Evolutionary conservation across 306 rosid species (phyloP).

Genomic region (Macrotyloma uniflorum): DNA sequence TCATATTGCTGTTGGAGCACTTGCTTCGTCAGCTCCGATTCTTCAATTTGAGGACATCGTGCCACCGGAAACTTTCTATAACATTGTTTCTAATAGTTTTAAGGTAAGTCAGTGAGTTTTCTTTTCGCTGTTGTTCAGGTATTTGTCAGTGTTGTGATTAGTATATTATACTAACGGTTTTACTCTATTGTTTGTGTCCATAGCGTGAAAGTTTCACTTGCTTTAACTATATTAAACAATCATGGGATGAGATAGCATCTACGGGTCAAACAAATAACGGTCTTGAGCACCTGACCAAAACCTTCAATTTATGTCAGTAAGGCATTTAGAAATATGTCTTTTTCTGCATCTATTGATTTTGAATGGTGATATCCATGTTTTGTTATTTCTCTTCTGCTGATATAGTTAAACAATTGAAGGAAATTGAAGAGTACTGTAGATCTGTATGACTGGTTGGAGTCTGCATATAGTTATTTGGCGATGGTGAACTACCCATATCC

Average conservation of each 20-base stretch:
- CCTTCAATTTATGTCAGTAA: conserved; percentile 70
- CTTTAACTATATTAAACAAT: conserved; percentile 72
- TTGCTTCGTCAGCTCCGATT: conserved; percentile 90
- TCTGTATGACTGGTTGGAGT: conserved; percentile 67
- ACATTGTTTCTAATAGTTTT: conserved; percentile 75
- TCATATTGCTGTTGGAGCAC: conserved; percentile 82
- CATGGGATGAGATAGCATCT: conserved; percentile 60
- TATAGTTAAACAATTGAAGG: conserved; percentile 47
- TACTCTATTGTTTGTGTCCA: conserved; percentile 36
- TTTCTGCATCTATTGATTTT: background rate
- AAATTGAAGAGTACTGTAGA: conserved; percentile 51
- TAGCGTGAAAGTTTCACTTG: conserved; percentile 80
- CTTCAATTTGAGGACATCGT: conserved; percentile 88
- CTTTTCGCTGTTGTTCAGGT: background rate
- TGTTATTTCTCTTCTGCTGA: conserved; percentile 29
- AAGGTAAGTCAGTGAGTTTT: conserved; percentile 43
- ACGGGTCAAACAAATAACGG: conserved; percentile 58
- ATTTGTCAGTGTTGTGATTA: background rate
- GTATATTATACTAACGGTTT: conserved; percentile 3
- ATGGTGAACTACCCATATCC: conserved; percentile 87
- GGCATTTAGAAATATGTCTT: conserved; percentile 28
- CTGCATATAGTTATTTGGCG: conserved; percentile 86
- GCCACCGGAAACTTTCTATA: conserved; percentile 71
- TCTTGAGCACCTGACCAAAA: conserved; percentile 59
- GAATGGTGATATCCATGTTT: conserved; percentile 2